Base-by-base conservation (phyloP, 495 filamentous ascomycete genomes). In the Jackrogersella minutella region DNA sequence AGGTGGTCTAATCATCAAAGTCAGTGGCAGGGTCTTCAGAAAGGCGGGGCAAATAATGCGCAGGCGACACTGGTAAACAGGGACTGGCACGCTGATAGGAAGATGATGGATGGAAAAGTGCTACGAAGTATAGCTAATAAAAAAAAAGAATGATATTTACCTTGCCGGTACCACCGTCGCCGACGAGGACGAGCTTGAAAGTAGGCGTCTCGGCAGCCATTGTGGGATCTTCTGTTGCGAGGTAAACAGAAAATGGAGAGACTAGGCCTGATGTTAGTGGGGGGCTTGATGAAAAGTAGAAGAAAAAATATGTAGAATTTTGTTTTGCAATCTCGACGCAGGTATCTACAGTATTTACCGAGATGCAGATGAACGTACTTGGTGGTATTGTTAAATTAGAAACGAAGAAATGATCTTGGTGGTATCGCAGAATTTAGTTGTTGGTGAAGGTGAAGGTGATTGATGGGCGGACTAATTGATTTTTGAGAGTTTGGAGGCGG, bases 111-210 rank as follows among this genome's bases (percentile, higher is more conserved):
- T 31, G 26, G 33, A 14, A 34, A 22, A 2, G 13, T 54, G 49
- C 74, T 54, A 68, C 52, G 34, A 51, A 37, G 3, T 21, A 34
- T n/a, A n/a, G n/a, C n/a, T n/a, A n/a, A n/a, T n/a, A 16, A 36
- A 37, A 3, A 8, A 0, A 36, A 24, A 28, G 33, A 37, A 54
- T 21, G 16, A 34, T 19, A 46, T 69, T 84, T 82, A 96, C 96
- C 93, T 99, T 99, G 82, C 96, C 96, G 77, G 96, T 99, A 85
- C 96, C 96, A 84, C 96, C 96, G 81, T 99, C 96, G 79, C 96
- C 96, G 76, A 99, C 96, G 76, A 99, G 93, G 72, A 99, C 96
- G 75, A 99, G 91, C 92, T 99, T 99, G 87, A 99, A 98, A 76
- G 93, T 97, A 49, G 88, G 86, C 67, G 76, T 77, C 55, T 80